Percentiles rank a stretch among this genome's conserved stretches.
Conservation (phyloP, 768 basidiomycete genomes). For the Agrocybe pediades region DNA sequence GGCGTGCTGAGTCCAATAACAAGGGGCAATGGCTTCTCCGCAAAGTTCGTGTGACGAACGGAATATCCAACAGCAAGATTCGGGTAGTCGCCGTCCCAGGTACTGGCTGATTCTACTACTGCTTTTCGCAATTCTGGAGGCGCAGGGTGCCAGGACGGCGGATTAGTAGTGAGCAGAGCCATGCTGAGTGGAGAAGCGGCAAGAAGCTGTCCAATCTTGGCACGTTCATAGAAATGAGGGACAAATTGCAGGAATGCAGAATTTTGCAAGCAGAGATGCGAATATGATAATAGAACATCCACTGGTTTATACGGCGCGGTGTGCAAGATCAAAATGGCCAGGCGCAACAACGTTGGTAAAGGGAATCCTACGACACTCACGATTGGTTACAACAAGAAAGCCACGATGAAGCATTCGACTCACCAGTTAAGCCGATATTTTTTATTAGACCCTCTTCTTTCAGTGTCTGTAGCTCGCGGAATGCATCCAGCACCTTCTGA, state of each 20-base stretch:
- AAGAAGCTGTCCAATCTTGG: slow-evolving; percentile 66
- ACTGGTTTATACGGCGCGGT: slow-evolving; percentile 69
- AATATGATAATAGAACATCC: slow-evolving; percentile 81
- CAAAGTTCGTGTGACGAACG: slow-evolving; percentile 46
- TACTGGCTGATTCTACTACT: slow-evolving; percentile 36
- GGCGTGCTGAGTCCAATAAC: slow-evolving; percentile 74
- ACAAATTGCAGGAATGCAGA: slow-evolving; percentile 57
- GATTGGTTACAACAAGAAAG: neutral
- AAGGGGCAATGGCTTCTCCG: slow-evolving; percentile 51
- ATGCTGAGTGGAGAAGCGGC: slow-evolving; percentile 85
- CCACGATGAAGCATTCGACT: slow-evolving; percentile 6
- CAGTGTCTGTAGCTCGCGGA: slow-evolving; percentile 63
- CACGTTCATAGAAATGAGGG: slow-evolving; percentile 58
- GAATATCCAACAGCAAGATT: slow-evolving; percentile 77
- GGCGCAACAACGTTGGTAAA: slow-evolving; percentile 79
- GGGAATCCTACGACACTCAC: slow-evolving; percentile 61
- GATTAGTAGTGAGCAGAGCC: slow-evolving; percentile 65
- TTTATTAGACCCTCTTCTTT: slow-evolving; percentile 73
- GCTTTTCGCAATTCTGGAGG: slow-evolving; percentile 49
- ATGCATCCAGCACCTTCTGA: slow-evolving; percentile 66
- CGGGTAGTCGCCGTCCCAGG: slow-evolving; percentile 52
- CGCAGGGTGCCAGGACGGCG: slow-evolving; percentile 80
- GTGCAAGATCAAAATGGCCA: slow-evolving; percentile 73
- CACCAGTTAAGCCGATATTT: slow-evolving; percentile 81
- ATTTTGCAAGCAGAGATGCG: slow-evolving; percentile 79